Evolutionary conservation across 306 rosid species (phyloP).

Genomic region (Pyrus bretschneideri): DNA sequence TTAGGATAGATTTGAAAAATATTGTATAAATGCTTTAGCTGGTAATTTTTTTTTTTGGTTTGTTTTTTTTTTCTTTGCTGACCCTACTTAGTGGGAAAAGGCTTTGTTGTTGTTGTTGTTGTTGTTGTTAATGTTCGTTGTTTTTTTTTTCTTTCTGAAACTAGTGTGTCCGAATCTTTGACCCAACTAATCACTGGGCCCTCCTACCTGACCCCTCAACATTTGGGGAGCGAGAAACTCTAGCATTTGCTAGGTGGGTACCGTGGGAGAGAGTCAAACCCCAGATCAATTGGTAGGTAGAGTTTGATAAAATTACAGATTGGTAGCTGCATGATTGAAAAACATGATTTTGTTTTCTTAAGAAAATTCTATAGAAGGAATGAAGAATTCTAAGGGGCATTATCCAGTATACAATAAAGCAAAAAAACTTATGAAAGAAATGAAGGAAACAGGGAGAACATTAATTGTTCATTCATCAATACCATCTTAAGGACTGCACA

Average conservation of each 20-base stretch:
- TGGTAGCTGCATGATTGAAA: background rate
- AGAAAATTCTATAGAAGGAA: background rate
- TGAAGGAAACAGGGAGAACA: background rate
- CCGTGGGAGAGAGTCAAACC: no score
- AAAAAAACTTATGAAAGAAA: background rate
- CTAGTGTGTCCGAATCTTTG: no score
- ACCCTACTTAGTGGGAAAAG: no score
- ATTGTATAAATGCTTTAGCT: background rate
- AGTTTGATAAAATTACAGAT: background rate
- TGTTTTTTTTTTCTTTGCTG: no score
- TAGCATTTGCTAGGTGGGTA: no score
- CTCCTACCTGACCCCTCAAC: no score
- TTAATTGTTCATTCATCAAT: background rate
- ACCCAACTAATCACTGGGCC: no score
- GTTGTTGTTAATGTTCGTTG: no score
- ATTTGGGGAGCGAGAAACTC: no score
- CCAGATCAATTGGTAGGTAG: background rate
- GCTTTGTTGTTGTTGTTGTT: no score
- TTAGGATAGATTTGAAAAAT: background rate
- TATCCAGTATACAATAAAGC: background rate
- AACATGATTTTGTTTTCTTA: background rate
- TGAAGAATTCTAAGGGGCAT: background rate
- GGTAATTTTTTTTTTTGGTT: background rate
- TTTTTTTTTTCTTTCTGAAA: no score
- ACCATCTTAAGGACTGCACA: background rate